A percentile compares a stretch with the other conserved stretches of the same genome.
These are phyloP conservation scores for Paxillus involutus DNA, from an alignment of 768 basidiomycete species.

Conservation along the genomic window DNA sequence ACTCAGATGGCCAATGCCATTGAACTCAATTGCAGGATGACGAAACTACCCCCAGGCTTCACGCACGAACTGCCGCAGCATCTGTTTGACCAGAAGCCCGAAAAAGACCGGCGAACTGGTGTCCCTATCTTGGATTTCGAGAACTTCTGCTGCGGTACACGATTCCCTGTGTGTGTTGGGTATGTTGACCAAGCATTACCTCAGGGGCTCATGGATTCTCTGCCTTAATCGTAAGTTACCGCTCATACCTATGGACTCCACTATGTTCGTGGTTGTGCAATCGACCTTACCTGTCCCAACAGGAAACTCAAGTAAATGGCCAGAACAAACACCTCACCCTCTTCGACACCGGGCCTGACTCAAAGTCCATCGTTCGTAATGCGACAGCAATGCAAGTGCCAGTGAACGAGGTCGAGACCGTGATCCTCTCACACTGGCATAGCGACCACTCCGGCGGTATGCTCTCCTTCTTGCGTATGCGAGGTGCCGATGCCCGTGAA, in stretches of 20 bases:
- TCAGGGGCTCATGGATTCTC: slow-evolving; percentile 83
- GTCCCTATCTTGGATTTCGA: slow-evolving; percentile 73
- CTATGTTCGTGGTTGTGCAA: background rate
- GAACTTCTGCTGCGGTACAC: slow-evolving; percentile 64
- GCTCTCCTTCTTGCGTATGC: slow-evolving; percentile 57
- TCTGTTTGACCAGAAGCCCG: slow-evolving; percentile 46
- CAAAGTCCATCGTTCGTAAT: slow-evolving; percentile 72
- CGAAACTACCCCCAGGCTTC: slow-evolving; percentile 76
- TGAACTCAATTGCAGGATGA: slow-evolving; percentile 53
- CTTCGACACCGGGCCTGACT: slow-evolving; percentile 86
- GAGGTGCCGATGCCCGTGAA: slow-evolving; percentile 26
- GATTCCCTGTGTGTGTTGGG: background rate
- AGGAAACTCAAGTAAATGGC: slow-evolving; percentile 59
- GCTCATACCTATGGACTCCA: background rate
- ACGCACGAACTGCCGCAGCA: slow-evolving; percentile 69
- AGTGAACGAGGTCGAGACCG: slow-evolving; percentile 52
- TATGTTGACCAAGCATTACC: background rate
- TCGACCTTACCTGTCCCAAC: background rate
- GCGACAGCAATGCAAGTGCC: slow-evolving; percentile 56
- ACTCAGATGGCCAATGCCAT: background rate
- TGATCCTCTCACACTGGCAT: slow-evolving; percentile 83
- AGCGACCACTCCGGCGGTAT: slow-evolving; percentile 75
- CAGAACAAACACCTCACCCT: slow-evolving; percentile 52
- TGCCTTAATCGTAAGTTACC: slow-evolving; percentile 62
- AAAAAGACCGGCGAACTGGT: slow-evolving; percentile 43